Conservation (phyloP, 176 grass and related monocot species). For the Musa troglodytarum region DNA sequence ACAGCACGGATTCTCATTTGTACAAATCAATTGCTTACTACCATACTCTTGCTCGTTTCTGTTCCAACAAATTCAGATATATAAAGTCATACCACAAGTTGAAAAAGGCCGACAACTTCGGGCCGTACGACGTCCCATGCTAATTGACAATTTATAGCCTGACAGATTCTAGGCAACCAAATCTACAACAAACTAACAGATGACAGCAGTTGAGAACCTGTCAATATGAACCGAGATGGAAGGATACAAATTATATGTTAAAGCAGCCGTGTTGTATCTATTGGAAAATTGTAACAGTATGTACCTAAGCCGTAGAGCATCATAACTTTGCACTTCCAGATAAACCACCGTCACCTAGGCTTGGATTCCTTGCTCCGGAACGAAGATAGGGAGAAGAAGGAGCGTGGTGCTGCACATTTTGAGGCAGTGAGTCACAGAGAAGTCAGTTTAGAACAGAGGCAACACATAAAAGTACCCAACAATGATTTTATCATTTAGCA, state of each 20-base stretch:
- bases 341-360: slow-evolving; percentile 55
- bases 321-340: not conserved
- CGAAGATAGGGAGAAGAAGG: slow-evolving; percentile 84
- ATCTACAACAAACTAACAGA: not conserved
- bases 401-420: slow-evolving; percentile 69
- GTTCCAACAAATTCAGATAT: not conserved
- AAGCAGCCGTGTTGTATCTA: slow-evolving; percentile 36
- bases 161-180: slow-evolving; percentile 1
- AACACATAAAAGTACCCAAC: not conserved
- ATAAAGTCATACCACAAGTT: not conserved
- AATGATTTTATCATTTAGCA: no score
- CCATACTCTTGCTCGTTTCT: not conserved
- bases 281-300: slow-evolving; percentile 13
- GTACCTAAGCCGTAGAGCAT: not conserved
- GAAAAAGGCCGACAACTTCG: not conserved
- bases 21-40: slow-evolving; percentile 8
- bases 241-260: not conserved
- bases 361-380: slow-evolving; percentile 91
- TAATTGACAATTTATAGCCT: not conserved
- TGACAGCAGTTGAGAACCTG: not conserved
- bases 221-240: not conserved
- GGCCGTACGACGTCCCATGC: not conserved
- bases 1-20: not conserved
- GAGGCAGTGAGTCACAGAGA: not conserved
- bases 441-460: not conserved